Conservation (phyloP, 345 rosid genomes). For the Eutrema japonicum region DNA sequence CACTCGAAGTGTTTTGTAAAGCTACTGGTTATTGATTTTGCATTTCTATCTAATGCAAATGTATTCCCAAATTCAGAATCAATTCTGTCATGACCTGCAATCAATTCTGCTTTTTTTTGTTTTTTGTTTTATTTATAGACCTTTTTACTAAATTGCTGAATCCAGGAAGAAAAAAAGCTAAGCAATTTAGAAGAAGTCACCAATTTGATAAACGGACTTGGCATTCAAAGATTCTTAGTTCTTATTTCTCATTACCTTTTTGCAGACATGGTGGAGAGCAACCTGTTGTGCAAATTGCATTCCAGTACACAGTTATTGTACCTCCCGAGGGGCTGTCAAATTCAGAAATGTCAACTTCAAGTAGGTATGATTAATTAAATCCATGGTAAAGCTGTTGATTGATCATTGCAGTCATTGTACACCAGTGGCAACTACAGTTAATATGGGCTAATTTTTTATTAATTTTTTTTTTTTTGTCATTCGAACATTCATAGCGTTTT, state of each 20-base stretch:
- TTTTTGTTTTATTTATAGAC: not conserved
- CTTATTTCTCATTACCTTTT: constrained; percentile 28
- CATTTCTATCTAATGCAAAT: too few species aligned
- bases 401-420: not conserved
- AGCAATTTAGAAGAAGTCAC: constrained; percentile 11
- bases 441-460: not conserved
- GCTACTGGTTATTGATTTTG: constrained; percentile 10
- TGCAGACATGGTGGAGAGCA: constrained; percentile 78
- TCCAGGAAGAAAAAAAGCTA: not conserved
- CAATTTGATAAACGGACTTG: constrained; percentile 1
- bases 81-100: constrained; percentile 16
- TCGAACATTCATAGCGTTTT: not conserved
- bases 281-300: constrained; percentile 91
- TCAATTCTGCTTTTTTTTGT: not conserved
- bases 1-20: not conserved
- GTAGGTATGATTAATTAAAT: constrained; percentile 60
- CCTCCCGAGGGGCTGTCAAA: constrained; percentile 77
- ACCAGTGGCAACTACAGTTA: constrained; percentile 14
- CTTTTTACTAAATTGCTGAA: not conserved
- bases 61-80: too few species aligned
- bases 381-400: constrained; percentile 12
- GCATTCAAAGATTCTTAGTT: constrained; percentile 20
- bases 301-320: constrained; percentile 87
- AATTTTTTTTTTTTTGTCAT: not conserved
- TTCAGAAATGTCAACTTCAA: constrained; percentile 56